A percentile compares a stretch with the other conserved stretches of the same genome.
phyloP scores from a whole-genome alignment of 2,329 filamentous ascomycete species.

The Diaporthe vexans region DNA sequence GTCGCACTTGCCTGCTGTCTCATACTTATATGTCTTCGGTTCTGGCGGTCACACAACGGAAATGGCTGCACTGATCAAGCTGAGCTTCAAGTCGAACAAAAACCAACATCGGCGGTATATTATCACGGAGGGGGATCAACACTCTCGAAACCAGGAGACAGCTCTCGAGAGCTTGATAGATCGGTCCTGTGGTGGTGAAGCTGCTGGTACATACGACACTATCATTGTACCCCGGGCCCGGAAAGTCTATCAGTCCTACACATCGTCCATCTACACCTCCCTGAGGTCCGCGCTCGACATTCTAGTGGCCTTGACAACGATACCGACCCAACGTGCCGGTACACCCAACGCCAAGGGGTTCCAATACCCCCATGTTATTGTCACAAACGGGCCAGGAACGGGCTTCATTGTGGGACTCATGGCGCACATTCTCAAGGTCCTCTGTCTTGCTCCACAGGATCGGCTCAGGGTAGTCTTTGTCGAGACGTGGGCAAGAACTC shows the following conservation, averaged over 20 bases:
- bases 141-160: conserved; percentile 74
- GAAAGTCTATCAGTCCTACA: conserved; percentile 83
- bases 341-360: conserved; percentile 42
- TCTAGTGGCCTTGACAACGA: conserved; percentile 64
- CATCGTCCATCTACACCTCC: conserved; percentile 79
- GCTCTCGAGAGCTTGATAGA: conserved; percentile 71
- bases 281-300: conserved; percentile 76
- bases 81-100: conserved; percentile 65
- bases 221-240: conserved; percentile 81
- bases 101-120: conserved; percentile 83
- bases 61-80: conserved; percentile 86
- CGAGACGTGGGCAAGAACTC: conserved; percentile 92
- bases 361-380: conserved; percentile 78
- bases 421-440: conserved; percentile 63
- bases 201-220: conserved; percentile 71
- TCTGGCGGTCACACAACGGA: conserved; percentile 96
- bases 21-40: conserved; percentile 87
- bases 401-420: conserved; percentile 79
- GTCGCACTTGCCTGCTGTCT: conserved; percentile 51
- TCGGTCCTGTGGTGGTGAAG: conserved; percentile 51
- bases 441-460: conserved; percentile 59
- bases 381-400: conserved; percentile 91
- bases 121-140: conserved; percentile 80
- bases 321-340: conserved; percentile 44
- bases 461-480: conserved; percentile 85